phyloP scores from a whole-genome alignment of 768 basidiomycete genomes.

The Mycena metata region DNA sequence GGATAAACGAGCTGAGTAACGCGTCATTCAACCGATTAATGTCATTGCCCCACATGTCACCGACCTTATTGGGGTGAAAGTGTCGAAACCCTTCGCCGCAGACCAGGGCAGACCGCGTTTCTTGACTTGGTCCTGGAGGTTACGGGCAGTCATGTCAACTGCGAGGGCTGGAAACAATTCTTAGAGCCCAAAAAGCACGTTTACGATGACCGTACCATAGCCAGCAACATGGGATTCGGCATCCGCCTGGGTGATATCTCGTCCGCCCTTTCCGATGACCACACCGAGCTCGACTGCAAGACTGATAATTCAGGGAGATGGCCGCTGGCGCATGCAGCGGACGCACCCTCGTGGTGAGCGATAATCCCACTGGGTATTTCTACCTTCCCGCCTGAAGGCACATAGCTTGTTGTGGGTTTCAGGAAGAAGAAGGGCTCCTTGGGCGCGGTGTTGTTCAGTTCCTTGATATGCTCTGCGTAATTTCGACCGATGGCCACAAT shows the following conservation, averaged over 20 bases:
- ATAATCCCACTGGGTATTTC: slow-evolving; percentile 89
- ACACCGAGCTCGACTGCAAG: slow-evolving; percentile 93
- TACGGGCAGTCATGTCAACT: slow-evolving; percentile 96
- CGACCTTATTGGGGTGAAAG: slow-evolving; percentile 93
- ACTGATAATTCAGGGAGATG: too few species aligned
- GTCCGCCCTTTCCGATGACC: slow-evolving; percentile 90
- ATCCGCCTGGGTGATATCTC: slow-evolving; percentile 81
- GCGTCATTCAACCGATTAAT: slow-evolving; percentile 7
- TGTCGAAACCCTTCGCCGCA: slow-evolving; percentile 97
- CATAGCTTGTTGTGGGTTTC: slow-evolving; percentile 94
- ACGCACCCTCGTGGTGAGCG: slow-evolving; percentile 91
- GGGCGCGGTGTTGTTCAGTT: slow-evolving; percentile 89
- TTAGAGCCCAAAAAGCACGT: not conserved
- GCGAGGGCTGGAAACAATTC: slow-evolving; percentile 74
- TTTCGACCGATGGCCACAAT: slow-evolving; percentile 98
- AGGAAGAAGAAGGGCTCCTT: slow-evolving; percentile 99
- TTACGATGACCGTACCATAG: slow-evolving; percentile 73
- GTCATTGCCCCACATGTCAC: slow-evolving; percentile 12
- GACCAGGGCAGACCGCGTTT: slow-evolving; percentile 97
- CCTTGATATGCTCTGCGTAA: slow-evolving; percentile 92
- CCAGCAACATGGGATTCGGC: slow-evolving; percentile 90
- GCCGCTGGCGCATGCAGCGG: not conserved
- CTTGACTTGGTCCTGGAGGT: slow-evolving; percentile 94
- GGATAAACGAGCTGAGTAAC: slow-evolving; percentile 77
- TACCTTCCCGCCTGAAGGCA: slow-evolving; percentile 80